A percentile compares a stretch with the other conserved stretches of the same genome.
These are phyloP conservation scores for Ceratocystis smalleyi DNA, from an alignment of 2,329 filamentous ascomycete genomes.

Conservation along the genomic window DNA sequence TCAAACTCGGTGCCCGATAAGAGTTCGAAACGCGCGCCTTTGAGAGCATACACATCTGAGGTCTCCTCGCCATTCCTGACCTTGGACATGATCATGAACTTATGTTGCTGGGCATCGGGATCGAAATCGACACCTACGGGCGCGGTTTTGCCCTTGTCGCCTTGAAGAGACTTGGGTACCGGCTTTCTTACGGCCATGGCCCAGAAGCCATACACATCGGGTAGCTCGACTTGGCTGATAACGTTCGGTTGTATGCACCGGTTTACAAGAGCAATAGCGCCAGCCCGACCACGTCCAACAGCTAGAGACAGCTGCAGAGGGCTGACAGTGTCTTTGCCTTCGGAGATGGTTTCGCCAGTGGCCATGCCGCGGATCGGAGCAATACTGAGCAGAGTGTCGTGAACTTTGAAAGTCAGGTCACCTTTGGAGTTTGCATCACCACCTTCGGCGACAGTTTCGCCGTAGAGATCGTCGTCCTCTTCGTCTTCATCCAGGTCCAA, in stretches of 20 bases:
- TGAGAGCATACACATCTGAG: constrained; percentile 63
- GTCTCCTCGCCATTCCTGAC: constrained; percentile 55
- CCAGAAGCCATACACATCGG: constrained; percentile 65
- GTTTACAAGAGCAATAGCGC: constrained; percentile 61
- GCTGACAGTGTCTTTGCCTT: constrained; percentile 20
- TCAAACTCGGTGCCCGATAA: constrained; percentile 82
- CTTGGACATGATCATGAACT: constrained; percentile 72
- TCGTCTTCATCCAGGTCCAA: constrained; percentile 40
- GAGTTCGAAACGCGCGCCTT: constrained; percentile 57
- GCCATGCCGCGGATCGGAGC: constrained; percentile 65
- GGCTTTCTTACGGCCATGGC: constrained; percentile 56
- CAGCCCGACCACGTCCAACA: constrained; percentile 48
- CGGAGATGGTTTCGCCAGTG: constrained; percentile 42
- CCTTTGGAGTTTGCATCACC: constrained; percentile 28
- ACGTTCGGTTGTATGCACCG: constrained; percentile 60
- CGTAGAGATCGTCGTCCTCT: constrained; percentile 47
- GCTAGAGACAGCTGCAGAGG: constrained; percentile 42
- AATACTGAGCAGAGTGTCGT: constrained; percentile 63
- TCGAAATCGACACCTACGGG: constrained; percentile 36
- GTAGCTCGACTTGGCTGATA: constrained; percentile 54
- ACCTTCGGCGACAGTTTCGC: constrained; percentile 24
- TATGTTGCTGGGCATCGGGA: constrained; percentile 49
- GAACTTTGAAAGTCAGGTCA: constrained; percentile 56
- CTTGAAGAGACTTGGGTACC: constrained; percentile 39
- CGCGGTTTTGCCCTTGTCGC: constrained; percentile 34